Base-by-base conservation (phyloP, 2,329 filamentous ascomycete species). In the Aphanoascus verrucosus region DNA sequence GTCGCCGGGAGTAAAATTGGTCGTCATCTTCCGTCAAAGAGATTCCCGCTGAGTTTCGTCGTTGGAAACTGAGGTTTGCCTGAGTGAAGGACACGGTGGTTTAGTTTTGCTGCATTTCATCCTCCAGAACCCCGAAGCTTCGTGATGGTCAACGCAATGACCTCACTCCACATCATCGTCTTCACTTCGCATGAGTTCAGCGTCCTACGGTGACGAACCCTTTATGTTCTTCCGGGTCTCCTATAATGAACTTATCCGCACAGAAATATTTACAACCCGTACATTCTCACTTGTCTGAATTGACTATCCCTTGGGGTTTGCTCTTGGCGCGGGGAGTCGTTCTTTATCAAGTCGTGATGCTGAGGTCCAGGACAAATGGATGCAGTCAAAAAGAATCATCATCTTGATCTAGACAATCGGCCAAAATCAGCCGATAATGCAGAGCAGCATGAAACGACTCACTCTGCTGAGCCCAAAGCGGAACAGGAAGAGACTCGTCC, bases 1-100 rank as follows among this genome's bases (percentile, higher is more conserved):
- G 58, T 58, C 53, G 56, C 53, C 56, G 56, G 53, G 35, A 45
- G 52, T 53, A 54, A 59, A 50, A 58, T 54, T 59, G 57, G 56
- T 53, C 63, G 55, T 62, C 67, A 62, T 70, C 66, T 67, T 71
- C 66, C 61, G 37, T 32, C 5, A 35, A n/a, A 43, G 35, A n/a
- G 3, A 4, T 4, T 37, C 9, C 35, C 8, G 8, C 17, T 40
- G 20, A 17, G 20, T 17, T 38, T 17, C 38, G 46, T 48, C 45
- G 45, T 11, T 23, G 46, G 23, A 11, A 38, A 20, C 23, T 11
- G 34, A 40, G 9, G 38, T 9, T 41, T 19, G 17, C 14, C 3
- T 7, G 38, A 20, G 15, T 11, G 46, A 34, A 49, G 46, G 46
- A 48, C 45, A 48, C 45, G 45, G 32, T 48, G 45, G 45, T 48